A percentile compares a stretch with the other conserved stretches of the same genome.
Evolutionary conservation across 2,329 filamentous ascomycete genomes (phyloP).

Genomic region (Trichophaea hybrida): DNA sequence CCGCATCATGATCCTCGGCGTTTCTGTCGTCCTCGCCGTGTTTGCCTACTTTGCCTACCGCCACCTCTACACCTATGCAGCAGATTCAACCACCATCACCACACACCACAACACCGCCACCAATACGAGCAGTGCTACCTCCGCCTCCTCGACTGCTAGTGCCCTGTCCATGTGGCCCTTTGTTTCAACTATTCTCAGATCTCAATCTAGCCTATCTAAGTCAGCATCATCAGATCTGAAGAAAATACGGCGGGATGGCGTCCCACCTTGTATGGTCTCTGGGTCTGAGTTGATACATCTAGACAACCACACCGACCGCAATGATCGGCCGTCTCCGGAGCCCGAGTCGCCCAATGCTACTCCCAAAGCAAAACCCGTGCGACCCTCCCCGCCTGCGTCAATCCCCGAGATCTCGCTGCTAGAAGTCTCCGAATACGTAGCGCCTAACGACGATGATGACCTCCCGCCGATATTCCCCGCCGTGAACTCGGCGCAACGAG

Average conservation of each 20-base stretch:
- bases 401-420: conserved; percentile 4
- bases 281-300: not conserved
- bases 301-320: not conserved
- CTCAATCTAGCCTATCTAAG: conserved; percentile 1
- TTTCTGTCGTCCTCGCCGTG: conserved; percentile 49
- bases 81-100: not conserved
- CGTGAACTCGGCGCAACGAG: conserved; percentile 40
- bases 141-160: conserved; percentile 29
- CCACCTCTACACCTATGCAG: conserved; percentile 17
- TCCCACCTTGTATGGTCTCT: not conserved
- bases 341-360: not conserved
- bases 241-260: not conserved
- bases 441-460: conserved; percentile 30
- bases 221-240: not conserved
- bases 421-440: conserved; percentile 26
- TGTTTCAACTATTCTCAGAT: conserved; percentile 14
- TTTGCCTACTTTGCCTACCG: conserved; percentile 44
- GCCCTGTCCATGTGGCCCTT: conserved; percentile 29
- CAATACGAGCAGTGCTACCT: conserved; percentile 7
- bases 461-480: conserved; percentile 37
- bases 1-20: conserved; percentile 35
- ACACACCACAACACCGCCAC: conserved; percentile 4
- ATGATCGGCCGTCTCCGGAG: not conserved
- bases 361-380: not conserved
- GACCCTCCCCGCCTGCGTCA: not conserved